These are phyloP conservation scores for Pichia sp. DNA, from an alignment of 1,139 yeast species.

Conservation along the genomic window DNA sequence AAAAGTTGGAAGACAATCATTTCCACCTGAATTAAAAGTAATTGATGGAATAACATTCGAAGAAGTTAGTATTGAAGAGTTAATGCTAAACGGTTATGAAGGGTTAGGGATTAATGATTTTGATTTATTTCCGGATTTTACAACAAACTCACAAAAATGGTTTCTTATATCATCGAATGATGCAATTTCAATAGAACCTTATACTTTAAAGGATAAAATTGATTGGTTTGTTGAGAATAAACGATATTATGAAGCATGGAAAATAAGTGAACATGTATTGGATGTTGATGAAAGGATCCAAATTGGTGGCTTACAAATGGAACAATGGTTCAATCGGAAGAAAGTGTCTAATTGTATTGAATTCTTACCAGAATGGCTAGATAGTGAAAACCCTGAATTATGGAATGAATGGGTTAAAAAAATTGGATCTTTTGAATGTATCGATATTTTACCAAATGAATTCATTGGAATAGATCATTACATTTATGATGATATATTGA, in stretches of 20 bases:
- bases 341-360: conserved; percentile 53
- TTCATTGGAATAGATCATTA: conserved; percentile 26
- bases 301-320: conserved; percentile 59
- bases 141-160: conserved; percentile 33
- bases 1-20: conserved; percentile 25
- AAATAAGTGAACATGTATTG: conserved; percentile 53
- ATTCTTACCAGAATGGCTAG: conserved; percentile 41
- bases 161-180: conserved; percentile 75
- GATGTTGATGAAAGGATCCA: conserved; percentile 44
- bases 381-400: conserved; percentile 33
- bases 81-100: conserved; percentile 53
- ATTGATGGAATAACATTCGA: conserved; percentile 60
- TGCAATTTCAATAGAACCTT: conserved; percentile 62
- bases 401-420: conserved; percentile 66
- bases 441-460: conserved; percentile 47
- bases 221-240: conserved; percentile 62
- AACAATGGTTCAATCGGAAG: conserved; percentile 41
- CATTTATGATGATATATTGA: conserved; percentile 48
- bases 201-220: conserved; percentile 59
- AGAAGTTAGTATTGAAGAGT: conserved; percentile 77
- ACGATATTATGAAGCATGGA: conserved; percentile 66
- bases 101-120: conserved; percentile 76
- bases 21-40: conserved; percentile 65
- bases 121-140: conserved; percentile 38
- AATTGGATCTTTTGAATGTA: conserved; percentile 43